These are phyloP conservation scores for Penicillium sp. DNA, from an alignment of 2,329 filamentous ascomycete genomes.

Conservation along the genomic window DNA sequence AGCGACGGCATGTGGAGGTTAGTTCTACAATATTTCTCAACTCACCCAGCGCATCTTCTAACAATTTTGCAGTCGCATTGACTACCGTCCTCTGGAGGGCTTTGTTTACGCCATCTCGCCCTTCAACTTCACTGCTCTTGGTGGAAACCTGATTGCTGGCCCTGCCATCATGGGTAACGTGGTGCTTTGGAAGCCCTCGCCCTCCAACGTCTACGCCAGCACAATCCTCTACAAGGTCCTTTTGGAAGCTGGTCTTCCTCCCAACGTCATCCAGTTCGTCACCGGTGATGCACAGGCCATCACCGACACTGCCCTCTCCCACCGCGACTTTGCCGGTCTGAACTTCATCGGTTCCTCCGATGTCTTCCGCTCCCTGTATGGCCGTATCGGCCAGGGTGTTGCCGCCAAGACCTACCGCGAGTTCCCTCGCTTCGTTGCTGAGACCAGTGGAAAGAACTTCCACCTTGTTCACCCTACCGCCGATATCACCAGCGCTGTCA, in stretches of 20 bases:
- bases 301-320: constrained; percentile 72
- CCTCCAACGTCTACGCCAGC: constrained; percentile 80
- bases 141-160: constrained; percentile 77
- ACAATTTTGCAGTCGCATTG: constrained; percentile 59
- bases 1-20: constrained; percentile 82
- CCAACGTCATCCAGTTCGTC: constrained; percentile 88
- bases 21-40: constrained; percentile 21
- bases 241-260: constrained; percentile 85
- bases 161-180: constrained; percentile 93
- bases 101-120: constrained; percentile 93
- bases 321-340: constrained; percentile 78
- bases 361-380: constrained; percentile 86
- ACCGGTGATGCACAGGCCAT: constrained; percentile 83
- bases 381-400: constrained; percentile 76
- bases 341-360: constrained; percentile 91
- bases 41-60: neutral
- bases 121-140: constrained; percentile 97
- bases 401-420: constrained; percentile 75
- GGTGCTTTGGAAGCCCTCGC: constrained; percentile 93
- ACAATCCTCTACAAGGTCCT: constrained; percentile 88
- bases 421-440: constrained; percentile 83
- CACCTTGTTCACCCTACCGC: constrained; percentile 76
- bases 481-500: constrained; percentile 73
- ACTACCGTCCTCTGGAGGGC: constrained; percentile 86
- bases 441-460: constrained; percentile 92